These are phyloP conservation scores for Conticribra weissflogii DNA, from an alignment of 108 stramenopile genomes.

Conservation along the genomic window DNA sequence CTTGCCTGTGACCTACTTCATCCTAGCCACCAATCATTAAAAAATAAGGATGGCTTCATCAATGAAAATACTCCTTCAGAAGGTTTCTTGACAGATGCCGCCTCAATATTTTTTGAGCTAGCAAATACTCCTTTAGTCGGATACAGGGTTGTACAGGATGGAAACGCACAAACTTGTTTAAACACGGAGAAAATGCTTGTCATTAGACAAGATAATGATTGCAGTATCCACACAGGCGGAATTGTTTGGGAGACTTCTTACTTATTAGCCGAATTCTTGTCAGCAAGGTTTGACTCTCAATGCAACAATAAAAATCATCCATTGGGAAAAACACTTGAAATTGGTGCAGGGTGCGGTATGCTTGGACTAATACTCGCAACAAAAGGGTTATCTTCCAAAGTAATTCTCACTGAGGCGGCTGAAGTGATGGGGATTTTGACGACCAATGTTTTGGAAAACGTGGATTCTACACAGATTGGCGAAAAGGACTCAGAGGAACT, in stretches of 20 bases:
- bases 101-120: slow-evolving; percentile 64
- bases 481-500: slow-evolving; percentile 1
- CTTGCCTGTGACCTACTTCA: background rate
- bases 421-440: slow-evolving; percentile 58
- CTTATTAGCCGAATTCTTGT: slow-evolving; percentile 44
- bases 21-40: background rate
- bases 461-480: background rate
- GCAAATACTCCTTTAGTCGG: slow-evolving; percentile 66
- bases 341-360: slow-evolving; percentile 74
- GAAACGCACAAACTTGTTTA: background rate
- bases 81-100: slow-evolving; percentile 12
- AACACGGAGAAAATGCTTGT: slow-evolving; percentile 24
- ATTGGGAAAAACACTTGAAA: slow-evolving; percentile 49
- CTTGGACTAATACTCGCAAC: slow-evolving; percentile 55
- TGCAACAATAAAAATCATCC: background rate
- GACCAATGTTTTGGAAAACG: slow-evolving; percentile 40
- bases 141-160: slow-evolving; percentile 48
- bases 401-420: slow-evolving; percentile 67
- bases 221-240: slow-evolving; percentile 70
- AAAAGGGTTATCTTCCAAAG: slow-evolving; percentile 30
- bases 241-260: slow-evolving; percentile 83
- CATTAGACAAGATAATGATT: slow-evolving; percentile 58
- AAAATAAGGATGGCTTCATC: no score
- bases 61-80: no score
- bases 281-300: slow-evolving; percentile 19